These are phyloP conservation scores for Bolboschoenus planiculmis DNA, from an alignment of 176 grass and related monocot species.

Conservation along the genomic window DNA sequence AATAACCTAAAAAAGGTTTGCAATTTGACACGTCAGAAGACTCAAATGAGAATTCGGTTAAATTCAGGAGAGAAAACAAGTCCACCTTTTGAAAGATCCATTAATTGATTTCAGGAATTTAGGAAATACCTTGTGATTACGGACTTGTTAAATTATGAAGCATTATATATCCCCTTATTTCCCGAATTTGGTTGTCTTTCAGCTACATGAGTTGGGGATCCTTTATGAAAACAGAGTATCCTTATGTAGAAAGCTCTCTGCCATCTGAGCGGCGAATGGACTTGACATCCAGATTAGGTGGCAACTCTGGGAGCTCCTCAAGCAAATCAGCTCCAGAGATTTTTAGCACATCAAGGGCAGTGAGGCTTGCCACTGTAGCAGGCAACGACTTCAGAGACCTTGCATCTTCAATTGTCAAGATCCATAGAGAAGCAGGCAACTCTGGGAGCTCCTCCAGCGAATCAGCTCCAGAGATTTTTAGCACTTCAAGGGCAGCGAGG, in stretches of 20 bases:
- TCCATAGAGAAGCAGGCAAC: constrained; percentile 18
- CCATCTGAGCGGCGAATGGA: neutral
- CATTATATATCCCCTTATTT: too few relatives aligned
- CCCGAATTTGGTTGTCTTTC: neutral
- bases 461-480: neutral
- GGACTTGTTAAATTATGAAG: too few relatives aligned
- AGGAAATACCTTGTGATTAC: too few relatives aligned
- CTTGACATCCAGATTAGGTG: neutral
- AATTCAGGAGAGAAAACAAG: neutral
- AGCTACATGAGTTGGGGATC: neutral
- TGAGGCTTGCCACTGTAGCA: too few relatives aligned
- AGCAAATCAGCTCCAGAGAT: neutral
- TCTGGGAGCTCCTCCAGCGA: constrained; percentile 24
- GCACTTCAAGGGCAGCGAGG: too few relatives aligned
- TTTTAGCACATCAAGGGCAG: neutral
- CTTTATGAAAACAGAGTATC: neutral
- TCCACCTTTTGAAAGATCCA: neutral
- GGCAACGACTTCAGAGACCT: too few relatives aligned
- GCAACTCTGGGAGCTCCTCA: constrained; percentile 17
- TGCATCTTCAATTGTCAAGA: too few relatives aligned
- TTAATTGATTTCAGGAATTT: neutral
- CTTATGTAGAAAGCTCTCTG: neutral
- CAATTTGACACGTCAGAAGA: neutral
- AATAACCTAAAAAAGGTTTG: too few relatives aligned
- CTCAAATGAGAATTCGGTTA: neutral